Conservation (phyloP, 352 stramenopile species). For the Pythium pyrilobum region DNA sequence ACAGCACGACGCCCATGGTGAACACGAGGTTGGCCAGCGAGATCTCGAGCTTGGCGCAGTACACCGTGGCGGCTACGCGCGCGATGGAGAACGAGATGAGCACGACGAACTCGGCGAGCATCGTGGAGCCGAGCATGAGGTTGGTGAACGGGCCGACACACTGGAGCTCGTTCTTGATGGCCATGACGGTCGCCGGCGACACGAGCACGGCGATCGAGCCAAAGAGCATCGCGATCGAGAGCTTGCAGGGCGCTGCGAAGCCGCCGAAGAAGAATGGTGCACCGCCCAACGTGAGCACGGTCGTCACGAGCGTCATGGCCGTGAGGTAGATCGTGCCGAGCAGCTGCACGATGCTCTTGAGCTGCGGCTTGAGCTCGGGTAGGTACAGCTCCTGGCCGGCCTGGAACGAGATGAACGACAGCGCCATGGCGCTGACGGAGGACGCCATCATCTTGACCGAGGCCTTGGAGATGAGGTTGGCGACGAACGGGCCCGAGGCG, state of each 20-base stretch:
- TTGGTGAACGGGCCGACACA: constrained; percentile 69
- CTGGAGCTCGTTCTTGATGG: constrained; percentile 75
- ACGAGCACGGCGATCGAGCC: constrained; percentile 63
- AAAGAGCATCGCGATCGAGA: constrained; percentile 70
- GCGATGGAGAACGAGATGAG: constrained; percentile 65
- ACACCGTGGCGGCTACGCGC: constrained; percentile 52
- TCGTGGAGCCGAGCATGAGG: constrained; percentile 64
- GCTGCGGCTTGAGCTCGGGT: constrained; percentile 53
- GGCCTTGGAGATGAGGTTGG: constrained; percentile 34
- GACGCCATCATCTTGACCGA: constrained; percentile 42
- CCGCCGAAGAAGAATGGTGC: constrained; percentile 57
- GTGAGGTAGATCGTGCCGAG: constrained; percentile 47
- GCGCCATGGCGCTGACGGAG: constrained; percentile 50
- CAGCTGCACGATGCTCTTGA: constrained; percentile 52
- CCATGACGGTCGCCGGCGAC: constrained; percentile 65
- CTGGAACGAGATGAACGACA: constrained; percentile 80
- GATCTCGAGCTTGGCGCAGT: constrained; percentile 50
- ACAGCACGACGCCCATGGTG: constrained; percentile 44
- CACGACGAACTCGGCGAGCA: constrained; percentile 69
- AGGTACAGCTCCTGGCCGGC: constrained; percentile 71
- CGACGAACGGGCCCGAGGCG: constrained; percentile 47
- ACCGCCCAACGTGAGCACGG: constrained; percentile 30
- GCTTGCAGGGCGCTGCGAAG: constrained; percentile 44
- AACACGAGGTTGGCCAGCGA: constrained; percentile 50
- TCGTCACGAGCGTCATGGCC: constrained; percentile 53